A percentile compares a stretch with the other conserved stretches of the same genome.
phyloP scores from a whole-genome alignment of 306 rosid species.

The Sphenostylis stenocarpa region DNA sequence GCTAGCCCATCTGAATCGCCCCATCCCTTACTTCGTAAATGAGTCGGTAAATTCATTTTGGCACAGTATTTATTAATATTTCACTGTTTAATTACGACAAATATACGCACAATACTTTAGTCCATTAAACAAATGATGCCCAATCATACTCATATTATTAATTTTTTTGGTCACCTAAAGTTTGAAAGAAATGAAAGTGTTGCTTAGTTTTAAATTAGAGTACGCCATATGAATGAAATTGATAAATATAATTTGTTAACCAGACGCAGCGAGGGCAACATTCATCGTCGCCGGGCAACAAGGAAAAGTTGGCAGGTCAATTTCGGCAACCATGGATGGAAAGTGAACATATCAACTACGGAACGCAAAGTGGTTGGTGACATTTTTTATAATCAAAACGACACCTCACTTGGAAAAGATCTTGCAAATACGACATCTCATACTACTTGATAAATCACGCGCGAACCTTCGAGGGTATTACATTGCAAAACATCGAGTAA shows the following conservation, averaged over 20 bases:
- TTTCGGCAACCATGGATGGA: background rate
- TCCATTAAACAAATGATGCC: background rate
- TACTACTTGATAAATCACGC: background rate
- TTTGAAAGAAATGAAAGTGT: background rate
- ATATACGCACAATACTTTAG: background rate
- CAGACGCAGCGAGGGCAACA: background rate
- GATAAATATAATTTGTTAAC: background rate
- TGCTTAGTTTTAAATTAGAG: background rate
- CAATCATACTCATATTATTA: background rate
- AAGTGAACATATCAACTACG: conserved; percentile 15
- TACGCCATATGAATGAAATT: background rate
- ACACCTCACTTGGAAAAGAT: conserved; percentile 13
- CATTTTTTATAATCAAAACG: background rate
- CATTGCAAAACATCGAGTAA: background rate
- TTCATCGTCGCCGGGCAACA: background rate
- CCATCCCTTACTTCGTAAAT: too few species aligned
- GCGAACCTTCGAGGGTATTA: background rate
- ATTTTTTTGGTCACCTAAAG: background rate
- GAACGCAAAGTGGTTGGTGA: background rate
- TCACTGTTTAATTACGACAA: background rate
- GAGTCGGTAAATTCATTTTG: too few species aligned
- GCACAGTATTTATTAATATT: background rate
- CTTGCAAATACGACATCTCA: background rate
- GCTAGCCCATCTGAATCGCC: too few species aligned
- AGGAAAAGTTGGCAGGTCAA: background rate